phyloP scores from a whole-genome alignment of 2,329 filamentous ascomycete species.

The Cadophora luteo-olivacea region DNA sequence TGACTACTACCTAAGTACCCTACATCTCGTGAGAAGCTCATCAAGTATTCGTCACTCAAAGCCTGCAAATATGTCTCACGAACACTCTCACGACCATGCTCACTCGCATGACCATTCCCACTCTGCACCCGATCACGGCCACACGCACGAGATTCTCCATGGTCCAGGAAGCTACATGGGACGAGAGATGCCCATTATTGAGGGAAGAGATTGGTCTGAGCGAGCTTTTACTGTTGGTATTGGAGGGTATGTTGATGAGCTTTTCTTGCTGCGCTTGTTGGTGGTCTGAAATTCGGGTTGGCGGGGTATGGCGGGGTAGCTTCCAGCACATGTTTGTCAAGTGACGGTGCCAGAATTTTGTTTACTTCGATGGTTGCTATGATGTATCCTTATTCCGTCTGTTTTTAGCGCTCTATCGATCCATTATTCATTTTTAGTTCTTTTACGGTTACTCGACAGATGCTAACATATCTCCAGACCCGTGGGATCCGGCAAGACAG shows the following conservation, averaged over 20 bases:
- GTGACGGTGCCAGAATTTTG: background rate
- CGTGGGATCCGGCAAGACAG: constrained; percentile 96
- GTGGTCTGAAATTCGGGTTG: background rate
- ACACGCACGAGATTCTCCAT: constrained; percentile 94
- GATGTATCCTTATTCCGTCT: too few relatives aligned
- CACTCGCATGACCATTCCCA: constrained; percentile 61
- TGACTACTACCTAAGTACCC: background rate
- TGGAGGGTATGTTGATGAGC: constrained; percentile 71
- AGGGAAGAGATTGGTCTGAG: constrained; percentile 86
- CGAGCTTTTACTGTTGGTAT: constrained; percentile 97
- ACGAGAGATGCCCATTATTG: constrained; percentile 91
- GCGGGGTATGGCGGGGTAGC: constrained; percentile 28
- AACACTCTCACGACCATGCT: constrained; percentile 37
- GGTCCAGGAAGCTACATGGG: constrained; percentile 89
- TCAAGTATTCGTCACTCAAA: background rate
- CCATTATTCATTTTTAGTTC: too few relatives aligned
- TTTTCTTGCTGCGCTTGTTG: constrained; percentile 7
- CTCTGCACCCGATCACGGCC: constrained; percentile 78
- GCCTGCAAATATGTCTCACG: constrained; percentile 4
- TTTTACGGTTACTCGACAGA: constrained; percentile 4
- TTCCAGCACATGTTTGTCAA: constrained; percentile 8
- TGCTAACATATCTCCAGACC: constrained; percentile 62
- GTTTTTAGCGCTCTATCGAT: too few relatives aligned
- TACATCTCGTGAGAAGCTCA: background rate
- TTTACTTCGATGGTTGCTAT: background rate